These are phyloP conservation scores for Gymnopilus dilepis DNA, from an alignment of 768 basidiomycete species.

Conservation along the genomic window DNA sequence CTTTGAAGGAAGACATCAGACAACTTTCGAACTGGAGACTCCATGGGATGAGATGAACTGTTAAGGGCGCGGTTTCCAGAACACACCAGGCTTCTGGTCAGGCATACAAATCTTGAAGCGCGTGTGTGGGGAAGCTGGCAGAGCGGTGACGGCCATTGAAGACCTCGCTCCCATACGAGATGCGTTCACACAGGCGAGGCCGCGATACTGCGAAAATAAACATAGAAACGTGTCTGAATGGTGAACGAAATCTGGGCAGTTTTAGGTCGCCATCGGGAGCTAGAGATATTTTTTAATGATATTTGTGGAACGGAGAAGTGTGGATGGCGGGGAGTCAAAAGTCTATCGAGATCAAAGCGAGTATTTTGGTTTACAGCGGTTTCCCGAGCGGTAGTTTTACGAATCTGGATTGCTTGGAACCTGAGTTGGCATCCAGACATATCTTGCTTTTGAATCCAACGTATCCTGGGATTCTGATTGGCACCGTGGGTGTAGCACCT, in stretches of 20 bases:
- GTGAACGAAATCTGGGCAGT: slow-evolving; percentile 9
- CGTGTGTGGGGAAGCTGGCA: slow-evolving; percentile 10
- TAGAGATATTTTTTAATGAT: slow-evolving; percentile 16
- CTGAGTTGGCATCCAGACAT: slow-evolving; percentile 13
- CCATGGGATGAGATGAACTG: slow-evolving; percentile 12
- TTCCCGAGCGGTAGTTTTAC: slow-evolving; percentile 24
- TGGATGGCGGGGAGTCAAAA: slow-evolving; percentile 30
- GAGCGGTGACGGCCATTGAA: slow-evolving; percentile 7
- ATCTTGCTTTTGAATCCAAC: slow-evolving; percentile 23
- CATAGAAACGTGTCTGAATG: slow-evolving; percentile 5
- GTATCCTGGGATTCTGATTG: slow-evolving; percentile 36
- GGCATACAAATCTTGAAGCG: slow-evolving; percentile 1
- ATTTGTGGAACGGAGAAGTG: slow-evolving; percentile 30
- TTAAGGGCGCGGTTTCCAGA: not conserved
- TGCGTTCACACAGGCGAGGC: slow-evolving; percentile 2
- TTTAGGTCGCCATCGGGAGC: slow-evolving; percentile 25
- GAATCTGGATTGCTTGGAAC: slow-evolving; percentile 23
- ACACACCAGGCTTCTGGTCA: not conserved
- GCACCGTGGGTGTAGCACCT: slow-evolving; percentile 22
- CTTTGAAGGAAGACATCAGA: not conserved
- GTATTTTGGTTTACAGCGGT: slow-evolving; percentile 5
- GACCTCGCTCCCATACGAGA: slow-evolving; percentile 5
- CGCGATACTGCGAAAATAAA: slow-evolving; percentile 10
- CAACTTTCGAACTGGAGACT: slow-evolving; percentile 1
- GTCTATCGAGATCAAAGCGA: slow-evolving; percentile 32